phyloP scores from a whole-genome alignment of 352 stramenopile species.

The Phytophthora sp. region DNA sequence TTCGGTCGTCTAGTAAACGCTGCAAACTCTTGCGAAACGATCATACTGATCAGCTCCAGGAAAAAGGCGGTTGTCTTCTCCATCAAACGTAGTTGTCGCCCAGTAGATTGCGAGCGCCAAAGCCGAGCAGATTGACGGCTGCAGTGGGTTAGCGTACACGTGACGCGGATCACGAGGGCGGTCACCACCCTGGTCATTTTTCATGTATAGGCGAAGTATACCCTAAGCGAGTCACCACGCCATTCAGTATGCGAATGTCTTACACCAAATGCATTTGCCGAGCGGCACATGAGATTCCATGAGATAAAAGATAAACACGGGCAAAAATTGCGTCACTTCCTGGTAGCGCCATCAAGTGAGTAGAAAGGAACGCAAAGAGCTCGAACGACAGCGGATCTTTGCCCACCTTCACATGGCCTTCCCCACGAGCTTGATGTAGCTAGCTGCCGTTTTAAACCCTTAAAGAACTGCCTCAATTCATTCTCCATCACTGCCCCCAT shows the following conservation, averaged over 20 bases:
- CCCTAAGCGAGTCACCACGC: not conserved
- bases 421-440: not conserved
- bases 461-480: not conserved
- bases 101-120: slow-evolving; percentile 11
- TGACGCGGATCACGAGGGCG: slow-evolving; percentile 1
- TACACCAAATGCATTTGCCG: slow-evolving; percentile 3
- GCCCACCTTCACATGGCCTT: not conserved
- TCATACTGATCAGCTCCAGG: slow-evolving; percentile 17
- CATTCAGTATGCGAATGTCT: slow-evolving; percentile 7
- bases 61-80: slow-evolving; percentile 1
- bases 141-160: slow-evolving; percentile 14
- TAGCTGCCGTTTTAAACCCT: not conserved
- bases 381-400: slow-evolving; percentile 6
- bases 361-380: not conserved
- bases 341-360: not conserved
- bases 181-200: slow-evolving; percentile 10
- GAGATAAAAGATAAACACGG: slow-evolving; percentile 1
- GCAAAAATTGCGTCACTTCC: slow-evolving; percentile 9
- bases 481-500: slow-evolving; percentile 1
- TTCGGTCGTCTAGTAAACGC: not conserved
- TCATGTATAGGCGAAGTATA: slow-evolving; percentile 18
- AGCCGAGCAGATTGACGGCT: slow-evolving; percentile 1
- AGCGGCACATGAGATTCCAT: slow-evolving; percentile 21
- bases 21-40: slow-evolving; percentile 1
- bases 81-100: slow-evolving; percentile 6